Conservation (phyloP, 1,284 basidiomycete genomes). For the Neotropicomus parvogracilis region DNA sequence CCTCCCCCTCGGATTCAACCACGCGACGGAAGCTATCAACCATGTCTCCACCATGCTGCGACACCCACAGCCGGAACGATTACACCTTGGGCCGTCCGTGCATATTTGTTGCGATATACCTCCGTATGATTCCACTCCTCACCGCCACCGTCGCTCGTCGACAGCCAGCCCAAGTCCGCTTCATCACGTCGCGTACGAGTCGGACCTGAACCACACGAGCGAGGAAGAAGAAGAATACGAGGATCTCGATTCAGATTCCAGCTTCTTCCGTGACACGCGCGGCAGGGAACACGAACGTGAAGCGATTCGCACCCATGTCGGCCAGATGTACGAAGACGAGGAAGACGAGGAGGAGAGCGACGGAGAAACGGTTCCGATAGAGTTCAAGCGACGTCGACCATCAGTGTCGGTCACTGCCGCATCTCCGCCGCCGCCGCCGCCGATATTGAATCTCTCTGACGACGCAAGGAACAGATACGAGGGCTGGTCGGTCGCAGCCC, state of each 20-base stretch:
- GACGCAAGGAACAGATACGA: constrained; percentile 12
- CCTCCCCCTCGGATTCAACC: constrained; percentile 35
- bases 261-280: constrained; percentile 33
- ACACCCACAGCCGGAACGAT: constrained; percentile 31
- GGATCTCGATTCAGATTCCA: constrained; percentile 34
- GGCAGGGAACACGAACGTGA: constrained; percentile 23
- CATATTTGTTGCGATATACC: constrained; percentile 25
- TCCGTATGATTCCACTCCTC: constrained; percentile 25
- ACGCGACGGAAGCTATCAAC: constrained; percentile 28
- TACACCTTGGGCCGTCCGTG: constrained; percentile 24
- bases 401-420: constrained; percentile 31
- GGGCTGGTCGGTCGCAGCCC: not conserved
- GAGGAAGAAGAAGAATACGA: constrained; percentile 32
- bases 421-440: constrained; percentile 28
- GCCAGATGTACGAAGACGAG: constrained; percentile 31
- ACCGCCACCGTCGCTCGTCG: constrained; percentile 31
- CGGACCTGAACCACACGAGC: constrained; percentile 28
- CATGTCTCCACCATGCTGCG: constrained; percentile 23
- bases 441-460: constrained; percentile 20
- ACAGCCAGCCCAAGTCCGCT: constrained; percentile 44
- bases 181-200: constrained; percentile 36
- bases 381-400: constrained; percentile 37
- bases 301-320: constrained; percentile 28
- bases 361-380: constrained; percentile 33
- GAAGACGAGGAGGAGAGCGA: constrained; percentile 38